Evolutionary conservation across 106 monocot genomes (phyloP).

Genomic region (Dendrobium chrysotoxum): DNA sequence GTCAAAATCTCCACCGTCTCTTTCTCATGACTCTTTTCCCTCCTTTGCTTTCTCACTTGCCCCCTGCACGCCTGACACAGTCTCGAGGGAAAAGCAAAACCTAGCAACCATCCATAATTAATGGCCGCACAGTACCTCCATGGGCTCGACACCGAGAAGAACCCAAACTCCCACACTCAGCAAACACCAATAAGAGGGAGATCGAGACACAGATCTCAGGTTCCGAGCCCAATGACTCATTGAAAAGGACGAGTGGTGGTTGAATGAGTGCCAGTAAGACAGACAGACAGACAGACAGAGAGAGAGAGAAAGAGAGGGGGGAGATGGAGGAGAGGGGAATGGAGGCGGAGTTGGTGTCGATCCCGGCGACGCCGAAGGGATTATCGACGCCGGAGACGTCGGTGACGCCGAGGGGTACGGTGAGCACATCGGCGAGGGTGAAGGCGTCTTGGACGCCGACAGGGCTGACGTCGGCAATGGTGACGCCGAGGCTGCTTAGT

Average conservation of each 20-base stretch:
- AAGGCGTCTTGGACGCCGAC: constrained; percentile 45
- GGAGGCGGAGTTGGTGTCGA: constrained; percentile 82
- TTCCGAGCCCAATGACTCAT: too few relatives aligned
- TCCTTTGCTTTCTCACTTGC: neutral
- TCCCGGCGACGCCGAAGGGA: constrained; percentile 72
- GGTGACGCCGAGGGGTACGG: constrained; percentile 19
- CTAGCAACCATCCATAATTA: neutral
- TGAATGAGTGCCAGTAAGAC: neutral
- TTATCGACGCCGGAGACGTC: constrained; percentile 45
- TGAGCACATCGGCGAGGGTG: constrained; percentile 5
- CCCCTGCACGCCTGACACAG: constrained; percentile 1
- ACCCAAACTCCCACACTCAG: neutral
- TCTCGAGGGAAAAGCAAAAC: neutral
- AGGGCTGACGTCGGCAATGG: constrained; percentile 21
- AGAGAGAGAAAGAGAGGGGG: neutral
- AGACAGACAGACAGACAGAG: neutral
- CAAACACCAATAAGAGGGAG: neutral
- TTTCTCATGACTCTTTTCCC: neutral
- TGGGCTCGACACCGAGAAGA: neutral
- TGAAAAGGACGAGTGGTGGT: too few relatives aligned
- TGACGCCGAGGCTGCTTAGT: constrained; percentile 52
- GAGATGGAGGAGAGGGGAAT: constrained; percentile 14
- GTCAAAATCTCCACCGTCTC: neutral
- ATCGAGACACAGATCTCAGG: too few relatives aligned
- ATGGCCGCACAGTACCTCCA: constrained; percentile 3